phyloP scores from a whole-genome alignment of 768 basidiomycete genomes.

The Calocera cornea region DNA sequence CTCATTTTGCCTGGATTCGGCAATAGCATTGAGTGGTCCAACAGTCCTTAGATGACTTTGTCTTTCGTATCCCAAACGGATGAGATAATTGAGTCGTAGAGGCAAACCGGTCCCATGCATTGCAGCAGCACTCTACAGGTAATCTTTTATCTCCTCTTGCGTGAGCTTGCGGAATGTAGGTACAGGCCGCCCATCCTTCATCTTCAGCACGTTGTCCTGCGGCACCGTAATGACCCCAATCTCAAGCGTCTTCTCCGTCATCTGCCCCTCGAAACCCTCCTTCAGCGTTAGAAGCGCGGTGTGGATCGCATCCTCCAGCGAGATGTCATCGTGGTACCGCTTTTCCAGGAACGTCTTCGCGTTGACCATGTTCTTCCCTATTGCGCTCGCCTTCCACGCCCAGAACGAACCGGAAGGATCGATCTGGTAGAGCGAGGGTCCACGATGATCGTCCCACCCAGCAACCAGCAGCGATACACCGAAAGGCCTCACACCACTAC shows the following conservation, averaged over 20 bases:
- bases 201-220: slow-evolving; percentile 35
- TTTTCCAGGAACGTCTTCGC: slow-evolving; percentile 99
- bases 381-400: slow-evolving; percentile 99
- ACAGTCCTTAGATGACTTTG: not conserved
- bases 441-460: slow-evolving; percentile 90
- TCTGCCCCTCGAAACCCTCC: slow-evolving; percentile 99
- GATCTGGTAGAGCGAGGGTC: slow-evolving; percentile 94
- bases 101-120: not conserved
- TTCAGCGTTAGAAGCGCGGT: slow-evolving; percentile 94
- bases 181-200: slow-evolving; percentile 41
- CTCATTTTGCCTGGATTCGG: not conserved
- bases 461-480: slow-evolving; percentile 95
- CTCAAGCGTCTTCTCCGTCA: slow-evolving; percentile 99
- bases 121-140: slow-evolving; percentile 46
- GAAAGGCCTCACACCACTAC: slow-evolving; percentile 95
- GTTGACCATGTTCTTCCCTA: slow-evolving; percentile 99
- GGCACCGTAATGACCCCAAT: slow-evolving; percentile 92
- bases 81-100: slow-evolving; percentile 1
- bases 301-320: slow-evolving; percentile 96
- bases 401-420: slow-evolving; percentile 98
- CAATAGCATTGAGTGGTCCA: not conserved
- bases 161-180: slow-evolving; percentile 90
- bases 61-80: not conserved
- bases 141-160: slow-evolving; percentile 95
- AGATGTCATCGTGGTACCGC: slow-evolving; percentile 99